Conservation (phyloP, 345 rosid genomes). For the Mallotus nudiflorus region DNA sequence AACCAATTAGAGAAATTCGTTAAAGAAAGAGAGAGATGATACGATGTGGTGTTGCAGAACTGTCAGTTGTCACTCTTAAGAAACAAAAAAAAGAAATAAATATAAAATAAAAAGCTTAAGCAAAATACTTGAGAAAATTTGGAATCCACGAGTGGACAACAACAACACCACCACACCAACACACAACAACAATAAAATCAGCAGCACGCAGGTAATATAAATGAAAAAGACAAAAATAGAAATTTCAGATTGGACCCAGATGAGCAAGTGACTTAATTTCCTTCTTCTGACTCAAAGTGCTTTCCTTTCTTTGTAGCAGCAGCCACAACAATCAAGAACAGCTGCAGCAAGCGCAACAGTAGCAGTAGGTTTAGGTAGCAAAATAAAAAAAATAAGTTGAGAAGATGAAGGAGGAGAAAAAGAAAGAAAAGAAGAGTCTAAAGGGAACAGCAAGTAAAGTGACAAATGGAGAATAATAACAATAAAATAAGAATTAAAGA, state of each 20-base stretch:
- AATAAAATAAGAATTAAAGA: background rate
- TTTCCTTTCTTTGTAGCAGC: background rate
- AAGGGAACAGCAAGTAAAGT: background rate
- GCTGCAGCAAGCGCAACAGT: no score
- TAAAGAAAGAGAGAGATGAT: background rate
- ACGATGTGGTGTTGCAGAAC: conserved; percentile 10
- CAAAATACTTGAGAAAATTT: background rate
- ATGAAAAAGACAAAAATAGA: background rate
- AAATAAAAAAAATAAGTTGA: background rate
- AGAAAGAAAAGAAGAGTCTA: background rate
- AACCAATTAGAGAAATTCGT: background rate
- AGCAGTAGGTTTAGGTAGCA: background rate
- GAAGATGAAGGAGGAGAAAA: background rate
- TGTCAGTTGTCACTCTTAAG: conserved; percentile 7
- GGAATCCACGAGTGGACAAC: background rate
- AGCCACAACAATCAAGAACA: background rate
- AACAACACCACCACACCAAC: background rate
- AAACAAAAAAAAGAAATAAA: no score
- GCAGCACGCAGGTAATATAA: background rate
- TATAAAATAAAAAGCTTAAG: background rate
- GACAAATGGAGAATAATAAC: background rate
- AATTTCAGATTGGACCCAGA: background rate
- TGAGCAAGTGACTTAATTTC: background rate
- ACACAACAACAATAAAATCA: background rate
- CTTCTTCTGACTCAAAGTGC: no score